Evolutionary conservation across 352 stramenopile species (phyloP), one percentile per base, ranked within the genome.

Genomic region (Peronospora belbahrii): DNA sequence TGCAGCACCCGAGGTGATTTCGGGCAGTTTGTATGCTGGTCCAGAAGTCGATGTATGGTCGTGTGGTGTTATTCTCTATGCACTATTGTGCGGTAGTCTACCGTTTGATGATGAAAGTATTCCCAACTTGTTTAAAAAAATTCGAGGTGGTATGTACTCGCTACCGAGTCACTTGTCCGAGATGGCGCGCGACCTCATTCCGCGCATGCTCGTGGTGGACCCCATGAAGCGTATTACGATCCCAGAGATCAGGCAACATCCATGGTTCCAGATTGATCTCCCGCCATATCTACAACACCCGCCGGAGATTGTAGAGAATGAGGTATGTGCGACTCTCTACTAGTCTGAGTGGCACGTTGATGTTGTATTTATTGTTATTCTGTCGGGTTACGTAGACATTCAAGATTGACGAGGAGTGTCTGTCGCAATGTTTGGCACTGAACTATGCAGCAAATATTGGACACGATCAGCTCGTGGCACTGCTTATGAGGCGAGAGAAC

Each of bases 201-300:
- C 95, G 33, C 79, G 94, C 20, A 99, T 99, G 94, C 74, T 99
- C 13, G 92, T 99, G 44, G 96, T 99, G 15, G 97, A 99, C 58
- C 97, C 97, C 2, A 98, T 98, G 86, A 98, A 99, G 71, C 83
- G 96, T 17, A 99, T 99, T 51, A 99, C 95, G 19, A 98, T 99
- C 52, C 74, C 94, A 3, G 95, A 99, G 65, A 98, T 99, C 70
- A 76, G 95, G 34, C 75, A 97, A 46, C 95, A 99, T 57, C 91
- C 96, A 3, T 99, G 96, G 95, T 99, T 99, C 64, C 85, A 97
- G 67, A 93, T 97, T 52, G 97, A 98, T 48, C 71, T 99, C 6
- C 97, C 97, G 24, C 91, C 90, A 2, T 99, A 99, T 63, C 69
- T 99, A 9, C 79, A 97, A 35, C 89, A 97, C 51, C 85, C 95